Conservation (phyloP, 2,329 filamentous ascomycete genomes). For the Cercospora citrullina region DNA sequence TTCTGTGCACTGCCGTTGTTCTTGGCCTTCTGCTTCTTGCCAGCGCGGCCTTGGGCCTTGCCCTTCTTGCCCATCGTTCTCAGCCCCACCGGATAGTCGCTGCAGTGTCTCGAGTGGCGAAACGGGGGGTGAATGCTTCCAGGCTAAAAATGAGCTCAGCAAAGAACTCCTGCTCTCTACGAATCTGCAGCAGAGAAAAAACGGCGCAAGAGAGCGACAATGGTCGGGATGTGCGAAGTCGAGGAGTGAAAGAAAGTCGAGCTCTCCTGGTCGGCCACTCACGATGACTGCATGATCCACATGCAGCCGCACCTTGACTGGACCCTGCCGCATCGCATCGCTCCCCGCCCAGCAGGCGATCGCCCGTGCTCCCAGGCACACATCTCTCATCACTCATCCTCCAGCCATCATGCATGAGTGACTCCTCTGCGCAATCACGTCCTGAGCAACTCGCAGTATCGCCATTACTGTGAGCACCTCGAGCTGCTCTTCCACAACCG, state of each 20-base stretch:
- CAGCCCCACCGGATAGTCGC: not conserved
- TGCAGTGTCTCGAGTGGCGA: slow-evolving; percentile 2
- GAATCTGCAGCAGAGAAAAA: not conserved
- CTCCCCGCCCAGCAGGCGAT: not conserved
- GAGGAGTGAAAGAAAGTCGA: slow-evolving; percentile 1
- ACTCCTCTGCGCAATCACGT: slow-evolving; percentile 1
- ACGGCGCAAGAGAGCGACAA: slow-evolving; percentile 19
- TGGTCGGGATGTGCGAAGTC: slow-evolving; percentile 13
- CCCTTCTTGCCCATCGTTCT: slow-evolving; percentile 27
- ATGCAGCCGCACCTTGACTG: slow-evolving; percentile 6
- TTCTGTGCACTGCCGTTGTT: slow-evolving; percentile 12
- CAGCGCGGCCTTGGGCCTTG: slow-evolving; percentile 31
- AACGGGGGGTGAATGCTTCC: not conserved
- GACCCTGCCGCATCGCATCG: slow-evolving; percentile 3
- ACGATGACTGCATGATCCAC: slow-evolving; percentile 11
- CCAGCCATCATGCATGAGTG: slow-evolving; percentile 5
- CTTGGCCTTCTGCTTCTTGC: slow-evolving; percentile 33
- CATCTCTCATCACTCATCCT: not conserved
- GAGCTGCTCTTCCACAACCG: not conserved
- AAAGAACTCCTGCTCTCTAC: not conserved
- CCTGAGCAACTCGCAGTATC: not conserved
- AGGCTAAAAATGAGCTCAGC: not conserved
- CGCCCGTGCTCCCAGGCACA: not conserved
- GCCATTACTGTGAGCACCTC: not conserved
- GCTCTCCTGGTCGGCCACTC: slow-evolving; percentile 8